Base-by-base conservation (phyloP, 371 early-diverging fungal genomes). In the Mortierella sp. region DNA sequence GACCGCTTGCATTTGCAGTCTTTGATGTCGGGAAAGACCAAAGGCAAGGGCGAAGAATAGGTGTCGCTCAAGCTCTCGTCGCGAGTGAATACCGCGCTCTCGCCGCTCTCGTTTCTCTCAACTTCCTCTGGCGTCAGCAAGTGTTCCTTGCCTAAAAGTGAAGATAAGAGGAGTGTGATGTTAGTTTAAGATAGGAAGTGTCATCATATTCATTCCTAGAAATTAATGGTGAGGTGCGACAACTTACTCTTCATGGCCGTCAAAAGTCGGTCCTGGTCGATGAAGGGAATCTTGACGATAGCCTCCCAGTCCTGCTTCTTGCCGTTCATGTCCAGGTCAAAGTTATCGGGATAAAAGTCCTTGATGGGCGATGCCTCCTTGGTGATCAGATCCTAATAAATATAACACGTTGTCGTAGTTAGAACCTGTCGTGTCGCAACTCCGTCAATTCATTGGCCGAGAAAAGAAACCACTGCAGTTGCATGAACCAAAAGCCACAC, bases 241-340 rank as follows among this genome's bases (percentile, higher is more conserved):
- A 1, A 56, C 75, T 35, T 74, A 88, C 88, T 88, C 72, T 89
- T 85, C 94, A 99, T 95, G 1, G 98, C 99, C 10, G 90, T 86
- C 74, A 97, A 86, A 48, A 99, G 89, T 72, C 98, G 91, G 35
- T 93, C 89, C 81, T 97, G 95, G 74, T 99, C 98, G 75, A 99
- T 98, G 82, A 99, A 99, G 8, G 98, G 97, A 72, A 99, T 95
- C 77, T 96, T 91, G 24, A 97, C 98, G 43, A 99, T 95, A 10
- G 97, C 99, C 89, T 99, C 99, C 99, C 99, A 99, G 4, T 96
- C 93, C 88, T 96, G 95, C 88, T 97, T 97, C 90, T 99, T 99
- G 74, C 99, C 99, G 88, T 99, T 99, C 94, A 98, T 91, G 86
- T 99, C 99, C 63, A 96, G 90, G 2, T 95, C 93, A 88, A 99